phyloP scores from a whole-genome alignment of 495 filamentous ascomycete species.

The Aspergillus biplanus region DNA sequence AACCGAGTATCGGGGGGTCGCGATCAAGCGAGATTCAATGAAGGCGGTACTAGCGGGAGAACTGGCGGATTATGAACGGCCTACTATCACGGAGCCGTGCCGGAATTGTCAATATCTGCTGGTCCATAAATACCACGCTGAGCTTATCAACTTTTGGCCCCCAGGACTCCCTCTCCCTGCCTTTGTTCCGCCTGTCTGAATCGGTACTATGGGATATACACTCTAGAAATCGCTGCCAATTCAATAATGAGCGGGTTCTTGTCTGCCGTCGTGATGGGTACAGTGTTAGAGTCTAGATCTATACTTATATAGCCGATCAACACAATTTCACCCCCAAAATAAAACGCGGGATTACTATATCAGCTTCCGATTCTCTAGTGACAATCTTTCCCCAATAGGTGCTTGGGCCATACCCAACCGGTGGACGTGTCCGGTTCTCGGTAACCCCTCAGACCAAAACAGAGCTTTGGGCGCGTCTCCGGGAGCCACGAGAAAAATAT shows the following conservation, averaged over 20 bases:
- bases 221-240: background rate
- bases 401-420: too few species aligned
- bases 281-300: background rate
- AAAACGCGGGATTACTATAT: too few species aligned
- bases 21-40: background rate
- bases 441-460: too few species aligned
- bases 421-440: too few species aligned
- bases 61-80: background rate
- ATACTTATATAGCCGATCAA: background rate
- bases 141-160: background rate
- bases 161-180: background rate
- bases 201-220: background rate
- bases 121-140: background rate
- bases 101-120: conserved; percentile 1
- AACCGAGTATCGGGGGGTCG: background rate
- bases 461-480: too few species aligned
- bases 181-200: background rate
- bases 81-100: background rate
- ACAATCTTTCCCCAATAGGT: too few species aligned
- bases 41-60: background rate
- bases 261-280: background rate
- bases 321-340: background rate
- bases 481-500: too few species aligned
- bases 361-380: too few species aligned
- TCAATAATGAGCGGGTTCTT: background rate